phyloP scores from a whole-genome alignment of 805 yeast species.

The Zygoascus bituminiphila region DNA sequence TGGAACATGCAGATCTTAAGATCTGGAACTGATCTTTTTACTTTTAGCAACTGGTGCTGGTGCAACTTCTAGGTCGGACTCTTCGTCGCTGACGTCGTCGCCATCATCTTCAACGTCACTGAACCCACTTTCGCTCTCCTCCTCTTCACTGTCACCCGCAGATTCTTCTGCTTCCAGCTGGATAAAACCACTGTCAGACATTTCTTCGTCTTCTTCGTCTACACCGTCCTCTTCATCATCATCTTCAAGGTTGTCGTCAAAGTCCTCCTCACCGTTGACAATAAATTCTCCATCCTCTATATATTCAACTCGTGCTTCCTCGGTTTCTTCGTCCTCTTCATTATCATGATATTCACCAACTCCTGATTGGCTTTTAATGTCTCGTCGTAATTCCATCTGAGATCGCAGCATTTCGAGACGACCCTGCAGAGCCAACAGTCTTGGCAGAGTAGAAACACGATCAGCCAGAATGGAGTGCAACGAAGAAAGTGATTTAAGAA shows the following conservation, averaged over 20 bases:
- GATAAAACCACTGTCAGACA: conserved; percentile 18
- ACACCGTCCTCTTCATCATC: conserved; percentile 37
- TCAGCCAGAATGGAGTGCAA: conserved; percentile 50
- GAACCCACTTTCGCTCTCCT: conserved; percentile 9
- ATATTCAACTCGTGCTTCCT: conserved; percentile 30
- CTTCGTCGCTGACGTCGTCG: conserved; percentile 16
- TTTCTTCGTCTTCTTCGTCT: conserved; percentile 27
- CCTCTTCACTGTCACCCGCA: conserved; percentile 25
- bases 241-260: conserved; percentile 32
- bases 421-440: conserved; percentile 75
- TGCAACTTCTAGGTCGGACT: conserved; percentile 13
- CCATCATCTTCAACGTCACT: conserved; percentile 14
- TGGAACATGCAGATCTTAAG: too few species aligned
- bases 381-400: conserved; percentile 64
- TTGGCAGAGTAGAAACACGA: conserved; percentile 52
- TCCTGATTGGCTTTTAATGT: conserved; percentile 23
- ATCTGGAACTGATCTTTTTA: background rate
- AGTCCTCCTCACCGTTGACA: conserved; percentile 41
- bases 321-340: conserved; percentile 24
- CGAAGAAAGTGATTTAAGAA: conserved; percentile 46
- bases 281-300: conserved; percentile 33
- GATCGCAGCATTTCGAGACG: conserved; percentile 67
- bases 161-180: conserved; percentile 23
- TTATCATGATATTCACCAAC: conserved; percentile 22
- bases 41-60: background rate